These are phyloP conservation scores for Dryas octopetala DNA, from an alignment of 306 rosid genomes.

Conservation along the genomic window DNA sequence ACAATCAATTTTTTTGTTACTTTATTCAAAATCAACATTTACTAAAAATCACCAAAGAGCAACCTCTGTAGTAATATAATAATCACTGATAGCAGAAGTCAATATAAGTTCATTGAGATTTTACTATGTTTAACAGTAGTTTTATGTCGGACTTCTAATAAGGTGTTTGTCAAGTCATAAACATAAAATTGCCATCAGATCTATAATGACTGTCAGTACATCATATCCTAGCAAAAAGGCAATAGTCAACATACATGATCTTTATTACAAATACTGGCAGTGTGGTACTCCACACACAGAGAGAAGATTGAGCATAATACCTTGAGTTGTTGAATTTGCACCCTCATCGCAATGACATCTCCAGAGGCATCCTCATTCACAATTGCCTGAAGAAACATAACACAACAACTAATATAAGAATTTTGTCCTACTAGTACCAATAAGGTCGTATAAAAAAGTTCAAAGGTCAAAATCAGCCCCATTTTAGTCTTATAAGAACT, in stretches of 20 bases:
- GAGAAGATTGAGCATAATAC: conserved; percentile 37
- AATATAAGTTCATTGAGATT: background rate
- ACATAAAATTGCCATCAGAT: background rate
- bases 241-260: background rate
- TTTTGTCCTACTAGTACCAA: background rate
- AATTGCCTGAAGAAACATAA: conserved; percentile 63
- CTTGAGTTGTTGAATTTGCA: conserved; percentile 97
- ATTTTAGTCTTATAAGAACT: background rate
- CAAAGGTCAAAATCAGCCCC: background rate
- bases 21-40: background rate
- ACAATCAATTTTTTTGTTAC: background rate
- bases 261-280: background rate
- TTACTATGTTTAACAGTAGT: background rate
- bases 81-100: background rate
- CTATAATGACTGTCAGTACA: background rate
- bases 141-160: background rate
- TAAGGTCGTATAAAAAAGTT: background rate
- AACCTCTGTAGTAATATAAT: background rate
- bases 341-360: conserved; percentile 91
- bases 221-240: background rate
- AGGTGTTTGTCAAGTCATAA: background rate
- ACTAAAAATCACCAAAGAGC: background rate
- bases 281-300: conserved; percentile 4
- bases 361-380: conserved; percentile 96
- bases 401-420: background rate